Base-by-base conservation (phyloP, 2,329 filamentous ascomycete species). In the Colletotrichum cereale region DNA sequence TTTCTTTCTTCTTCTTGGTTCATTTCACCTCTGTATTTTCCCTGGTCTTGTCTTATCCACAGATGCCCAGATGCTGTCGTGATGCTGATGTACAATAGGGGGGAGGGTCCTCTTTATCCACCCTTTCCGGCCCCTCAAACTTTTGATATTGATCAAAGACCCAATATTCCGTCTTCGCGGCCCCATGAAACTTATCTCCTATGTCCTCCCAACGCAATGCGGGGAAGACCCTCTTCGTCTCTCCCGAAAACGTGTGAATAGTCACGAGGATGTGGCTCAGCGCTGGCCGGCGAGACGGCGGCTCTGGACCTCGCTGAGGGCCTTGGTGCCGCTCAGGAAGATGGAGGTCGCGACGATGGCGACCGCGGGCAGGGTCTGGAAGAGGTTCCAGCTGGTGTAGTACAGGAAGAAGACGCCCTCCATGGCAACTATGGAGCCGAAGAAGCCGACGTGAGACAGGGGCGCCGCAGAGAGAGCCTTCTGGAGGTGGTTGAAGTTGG, bases 341-440 rank as follows among this genome's bases (percentile, higher is more conserved):
- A 93, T 90, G 66, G 95, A 88, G 34, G 88, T 82, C 21, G 91
- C 90, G 38, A 96, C 88, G 53, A 91, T 83, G 42, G 86, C 86
- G 65, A 92, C 90, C 34, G 90, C 91, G 5, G 95, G 95, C 61
- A 99, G 86, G 18, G 90, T 90, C 85, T 97, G 92, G 87, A 98
- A 97, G 56, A 99, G 86, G 78, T 92, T 97, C 95, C 96, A 98
- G 78, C 85, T 90, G 64, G 89, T 92, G 84, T 98, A 98, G 87
- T 99, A 99, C 75, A 97, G 84, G 85, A 96, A 96, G 84, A 99
- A 98, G 67, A 97, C 91, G 21, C 89, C 93, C 82, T 99, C 96
- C 86, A 99, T 93, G 29, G 91, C 90, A 48, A 97, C 73, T 67
- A 99, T 90, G 6, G 95, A 97, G 62, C 93, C 93, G 76, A 97